Percentiles rank a stretch among this genome's conserved stretches.
phyloP scores from a whole-genome alignment of 1,284 basidiomycete species.

The Austroboletus niveus region DNA sequence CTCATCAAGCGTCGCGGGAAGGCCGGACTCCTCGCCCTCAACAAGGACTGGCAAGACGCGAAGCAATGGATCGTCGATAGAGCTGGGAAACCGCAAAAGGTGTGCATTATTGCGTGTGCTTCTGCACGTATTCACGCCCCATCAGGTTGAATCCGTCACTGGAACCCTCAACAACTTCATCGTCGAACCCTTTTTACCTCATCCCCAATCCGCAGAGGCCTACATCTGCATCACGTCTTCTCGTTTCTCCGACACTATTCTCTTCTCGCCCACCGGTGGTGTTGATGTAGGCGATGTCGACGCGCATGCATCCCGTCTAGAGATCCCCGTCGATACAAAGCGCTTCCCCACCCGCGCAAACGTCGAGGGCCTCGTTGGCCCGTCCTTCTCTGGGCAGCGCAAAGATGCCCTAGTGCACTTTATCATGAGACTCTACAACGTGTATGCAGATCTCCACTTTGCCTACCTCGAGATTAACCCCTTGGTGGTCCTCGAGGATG shows the following conservation, averaged over 20 bases:
- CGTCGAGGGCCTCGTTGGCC: slow-evolving; percentile 81
- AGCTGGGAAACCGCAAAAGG: slow-evolving; percentile 93
- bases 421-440: slow-evolving; percentile 91
- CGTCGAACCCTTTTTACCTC: slow-evolving; percentile 97
- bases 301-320: slow-evolving; percentile 92
- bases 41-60: slow-evolving; percentile 89
- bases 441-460: slow-evolving; percentile 97
- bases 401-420: slow-evolving; percentile 92
- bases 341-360: slow-evolving; percentile 79
- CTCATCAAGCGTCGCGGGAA: slow-evolving; percentile 99
- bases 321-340: slow-evolving; percentile 70
- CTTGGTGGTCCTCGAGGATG: slow-evolving; percentile 89
- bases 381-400: slow-evolving; percentile 67
- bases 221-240: slow-evolving; percentile 98
- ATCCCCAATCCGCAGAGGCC: slow-evolving; percentile 92
- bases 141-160: slow-evolving; percentile 86
- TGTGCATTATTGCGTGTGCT: slow-evolving; percentile 30
- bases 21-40: slow-evolving; percentile 91
- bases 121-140: slow-evolving; percentile 15
- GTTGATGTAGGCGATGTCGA: slow-evolving; percentile 99
- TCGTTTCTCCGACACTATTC: slow-evolving; percentile 93
- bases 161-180: slow-evolving; percentile 98
- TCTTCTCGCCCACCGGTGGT: slow-evolving; percentile 99
- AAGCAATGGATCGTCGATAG: slow-evolving; percentile 86
- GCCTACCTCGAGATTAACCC: slow-evolving; percentile 99